These are phyloP conservation scores for Peziza echinospora DNA, from an alignment of 495 filamentous ascomycete species.

Conservation along the genomic window DNA sequence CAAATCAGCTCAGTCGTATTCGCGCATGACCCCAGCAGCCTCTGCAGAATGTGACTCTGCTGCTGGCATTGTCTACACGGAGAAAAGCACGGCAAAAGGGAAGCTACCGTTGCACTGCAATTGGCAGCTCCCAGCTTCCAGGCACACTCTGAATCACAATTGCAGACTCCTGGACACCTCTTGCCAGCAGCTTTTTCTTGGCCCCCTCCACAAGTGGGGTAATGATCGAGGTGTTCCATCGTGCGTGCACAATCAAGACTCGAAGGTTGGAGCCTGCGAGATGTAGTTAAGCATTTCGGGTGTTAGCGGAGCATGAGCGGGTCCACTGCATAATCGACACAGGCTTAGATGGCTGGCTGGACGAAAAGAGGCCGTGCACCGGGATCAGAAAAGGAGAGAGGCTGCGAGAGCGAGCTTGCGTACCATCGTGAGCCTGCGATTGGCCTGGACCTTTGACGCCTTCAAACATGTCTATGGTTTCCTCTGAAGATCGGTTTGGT, in stretches of 20 bases:
- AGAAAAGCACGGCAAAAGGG: background rate
- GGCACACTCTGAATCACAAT: constrained; percentile 78
- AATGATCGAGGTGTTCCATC: constrained; percentile 75
- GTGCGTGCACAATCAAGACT: constrained; percentile 82
- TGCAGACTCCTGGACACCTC: constrained; percentile 69
- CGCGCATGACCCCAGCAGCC: no score
- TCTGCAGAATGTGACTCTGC: no score
- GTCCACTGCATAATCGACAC: background rate
- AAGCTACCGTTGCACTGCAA: constrained; percentile 57
- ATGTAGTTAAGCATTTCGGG: constrained; percentile 26
- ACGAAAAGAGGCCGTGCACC: background rate
- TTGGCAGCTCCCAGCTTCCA: constrained; percentile 80
- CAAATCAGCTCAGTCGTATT: background rate
- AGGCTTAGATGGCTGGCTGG: background rate
- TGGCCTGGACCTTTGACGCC: constrained; percentile 39
- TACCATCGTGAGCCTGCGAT: constrained; percentile 30
- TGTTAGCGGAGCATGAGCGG: constrained; percentile 18
- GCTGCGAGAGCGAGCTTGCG: constrained; percentile 4
- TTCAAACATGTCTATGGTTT: constrained; percentile 11
- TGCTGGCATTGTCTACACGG: background rate
- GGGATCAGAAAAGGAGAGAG: constrained; percentile 1
- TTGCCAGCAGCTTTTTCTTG: constrained; percentile 35
- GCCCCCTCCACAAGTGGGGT: constrained; percentile 56
- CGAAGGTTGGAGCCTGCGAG: constrained; percentile 56
- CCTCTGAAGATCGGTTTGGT: background rate